Evolutionary conservation across 495 filamentous ascomycete genomes (phyloP).

Genomic region (Tuber calosporum): DNA sequence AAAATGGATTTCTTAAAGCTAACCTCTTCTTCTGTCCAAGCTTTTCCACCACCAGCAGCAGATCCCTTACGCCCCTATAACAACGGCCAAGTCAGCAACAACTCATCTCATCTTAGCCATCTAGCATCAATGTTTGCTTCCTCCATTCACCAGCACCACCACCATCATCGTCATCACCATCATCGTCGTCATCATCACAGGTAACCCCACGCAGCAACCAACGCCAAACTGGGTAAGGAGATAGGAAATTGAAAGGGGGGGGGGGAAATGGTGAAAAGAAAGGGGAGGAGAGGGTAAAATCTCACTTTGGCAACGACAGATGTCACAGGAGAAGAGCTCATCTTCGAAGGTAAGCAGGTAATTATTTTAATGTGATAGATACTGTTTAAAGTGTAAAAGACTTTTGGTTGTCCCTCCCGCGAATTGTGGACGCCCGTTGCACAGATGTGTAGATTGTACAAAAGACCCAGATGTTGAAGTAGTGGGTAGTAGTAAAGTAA

Average conservation of each 20-base stretch:
- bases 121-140: not conserved
- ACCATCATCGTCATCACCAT: not conserved
- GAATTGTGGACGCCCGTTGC: not conserved
- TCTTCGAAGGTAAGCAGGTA: constrained; percentile 8
- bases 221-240: not conserved
- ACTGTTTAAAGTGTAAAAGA: constrained; percentile 1
- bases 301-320: constrained; percentile 36
- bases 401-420: not conserved
- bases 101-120: constrained; percentile 6
- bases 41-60: constrained; percentile 64
- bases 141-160: constrained; percentile 1
- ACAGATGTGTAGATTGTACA: constrained; percentile 5
- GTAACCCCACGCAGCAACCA: not conserved
- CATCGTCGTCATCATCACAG: not conserved
- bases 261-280: not conserved
- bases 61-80: constrained; percentile 51
- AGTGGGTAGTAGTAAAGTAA: not conserved
- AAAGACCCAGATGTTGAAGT: not conserved
- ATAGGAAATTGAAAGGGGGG: constrained; percentile 25
- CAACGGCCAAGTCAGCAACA: constrained; percentile 10
- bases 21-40: constrained; percentile 75
- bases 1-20: constrained; percentile 27
- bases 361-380: not conserved
- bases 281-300: constrained; percentile 5
- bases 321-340: constrained; percentile 40